These are phyloP conservation scores for Hymenoscyphus fructigenus DNA, from an alignment of 2,329 filamentous ascomycete genomes.

Conservation along the genomic window DNA sequence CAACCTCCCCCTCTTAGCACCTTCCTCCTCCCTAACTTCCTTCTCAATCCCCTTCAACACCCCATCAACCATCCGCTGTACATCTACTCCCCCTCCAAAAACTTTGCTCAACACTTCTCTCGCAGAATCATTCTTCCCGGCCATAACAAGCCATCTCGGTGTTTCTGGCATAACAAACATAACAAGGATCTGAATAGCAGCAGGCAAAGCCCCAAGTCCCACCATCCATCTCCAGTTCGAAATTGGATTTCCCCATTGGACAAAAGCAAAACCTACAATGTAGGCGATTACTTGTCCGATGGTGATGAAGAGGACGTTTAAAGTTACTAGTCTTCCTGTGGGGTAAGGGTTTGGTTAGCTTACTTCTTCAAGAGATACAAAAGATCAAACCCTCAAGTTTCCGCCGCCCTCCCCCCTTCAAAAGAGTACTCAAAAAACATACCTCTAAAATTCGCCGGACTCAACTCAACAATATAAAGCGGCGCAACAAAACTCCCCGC, in stretches of 20 bases:
- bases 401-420: not conserved
- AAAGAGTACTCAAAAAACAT: not conserved
- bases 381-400: not conserved
- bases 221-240: conserved; percentile 91
- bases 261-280: conserved; percentile 74
- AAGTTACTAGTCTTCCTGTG: conserved; percentile 72
- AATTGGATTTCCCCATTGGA: conserved; percentile 48
- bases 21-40: conserved; percentile 71
- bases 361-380: not conserved
- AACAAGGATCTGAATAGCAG: conserved; percentile 66
- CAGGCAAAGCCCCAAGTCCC: conserved; percentile 77
- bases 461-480: conserved; percentile 83
- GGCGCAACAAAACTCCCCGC: conserved; percentile 81
- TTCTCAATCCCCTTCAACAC: conserved; percentile 69
- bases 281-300: conserved; percentile 89
- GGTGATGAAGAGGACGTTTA: conserved; percentile 81
- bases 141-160: conserved; percentile 80
- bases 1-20: conserved; percentile 41
- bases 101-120: conserved; percentile 63
- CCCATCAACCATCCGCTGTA: conserved; percentile 50
- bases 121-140: conserved; percentile 61
- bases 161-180: conserved; percentile 80
- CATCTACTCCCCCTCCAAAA: conserved; percentile 50
- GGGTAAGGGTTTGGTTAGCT: not conserved
- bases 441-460: conserved; percentile 66